Conservation (phyloP, 176 grass and related monocot genomes). For the Canna indica region DNA sequence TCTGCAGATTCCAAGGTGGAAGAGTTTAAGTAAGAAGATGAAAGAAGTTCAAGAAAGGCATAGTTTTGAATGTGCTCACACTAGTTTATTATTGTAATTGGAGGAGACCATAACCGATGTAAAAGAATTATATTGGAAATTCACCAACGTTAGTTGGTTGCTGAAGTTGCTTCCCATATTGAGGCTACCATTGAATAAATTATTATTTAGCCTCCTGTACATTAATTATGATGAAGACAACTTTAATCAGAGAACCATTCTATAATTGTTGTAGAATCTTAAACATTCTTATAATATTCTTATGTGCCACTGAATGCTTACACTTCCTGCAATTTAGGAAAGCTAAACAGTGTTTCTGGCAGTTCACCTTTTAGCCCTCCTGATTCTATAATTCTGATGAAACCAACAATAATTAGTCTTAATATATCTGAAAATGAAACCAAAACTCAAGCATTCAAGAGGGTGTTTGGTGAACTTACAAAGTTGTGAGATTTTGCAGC, state of each 20-base stretch:
- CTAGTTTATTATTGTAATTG: slow-evolving; percentile 54
- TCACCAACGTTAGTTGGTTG: slow-evolving; percentile 57
- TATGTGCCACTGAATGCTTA: slow-evolving; percentile 34
- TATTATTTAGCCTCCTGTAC: slow-evolving; percentile 55
- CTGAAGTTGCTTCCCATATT: slow-evolving; percentile 49
- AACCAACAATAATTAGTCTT: neutral
- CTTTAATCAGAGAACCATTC: neutral
- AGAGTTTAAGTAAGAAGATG: neutral
- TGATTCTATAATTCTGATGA: slow-evolving; percentile 58
- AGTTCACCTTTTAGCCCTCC: slow-evolving; percentile 52
- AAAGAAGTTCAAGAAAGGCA: neutral
- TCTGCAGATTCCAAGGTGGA: slow-evolving; percentile 21
- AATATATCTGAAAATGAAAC: neutral
- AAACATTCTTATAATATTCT: too few species aligned
- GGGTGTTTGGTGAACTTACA: slow-evolving; percentile 34
- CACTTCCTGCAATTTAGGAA: slow-evolving; percentile 69
- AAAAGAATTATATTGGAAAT: slow-evolving; percentile 63
- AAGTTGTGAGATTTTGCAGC: slow-evolving; percentile 31
- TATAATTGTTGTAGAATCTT: neutral
- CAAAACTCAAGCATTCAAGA: slow-evolving; percentile 2
- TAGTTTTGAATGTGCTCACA: slow-evolving; percentile 33
- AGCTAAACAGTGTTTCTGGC: slow-evolving; percentile 51
- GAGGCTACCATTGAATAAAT: slow-evolving; percentile 70
- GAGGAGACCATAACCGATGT: slow-evolving; percentile 15
- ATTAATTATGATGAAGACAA: neutral